Percentiles rank a stretch among this genome's conserved stretches.
These are phyloP conservation scores for Cucumis melo DNA, from an alignment of 306 rosid species.

Conservation along the genomic window DNA sequence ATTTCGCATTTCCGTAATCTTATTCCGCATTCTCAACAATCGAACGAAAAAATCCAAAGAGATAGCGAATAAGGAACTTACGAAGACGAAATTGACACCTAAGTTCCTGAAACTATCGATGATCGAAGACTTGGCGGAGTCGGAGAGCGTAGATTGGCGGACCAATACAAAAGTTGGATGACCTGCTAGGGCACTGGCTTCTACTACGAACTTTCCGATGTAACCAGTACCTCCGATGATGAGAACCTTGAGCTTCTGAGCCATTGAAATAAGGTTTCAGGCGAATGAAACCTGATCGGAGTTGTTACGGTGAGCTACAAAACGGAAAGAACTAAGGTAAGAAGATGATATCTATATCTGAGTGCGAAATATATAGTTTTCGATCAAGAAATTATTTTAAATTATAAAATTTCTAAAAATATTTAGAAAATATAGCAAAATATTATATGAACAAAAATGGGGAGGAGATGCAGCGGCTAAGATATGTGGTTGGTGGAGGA, in stretches of 20 bases:
- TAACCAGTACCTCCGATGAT: conserved; percentile 27
- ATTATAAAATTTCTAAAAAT: no score
- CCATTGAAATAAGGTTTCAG: background rate
- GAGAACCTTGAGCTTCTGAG: conserved; percentile 18
- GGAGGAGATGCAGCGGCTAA: no score
- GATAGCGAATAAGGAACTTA: background rate
- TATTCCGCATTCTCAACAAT: background rate
- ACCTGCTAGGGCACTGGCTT: conserved; percentile 27
- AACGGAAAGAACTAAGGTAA: background rate
- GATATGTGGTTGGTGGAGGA: no score
- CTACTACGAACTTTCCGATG: conserved; percentile 25
- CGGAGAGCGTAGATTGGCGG: conserved; percentile 16
- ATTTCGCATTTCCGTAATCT: background rate
- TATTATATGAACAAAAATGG: no score
- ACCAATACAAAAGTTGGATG: conserved; percentile 20
- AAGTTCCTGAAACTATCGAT: conserved; percentile 14
- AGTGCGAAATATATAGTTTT: no score
- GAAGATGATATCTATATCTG: no score
- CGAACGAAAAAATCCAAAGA: background rate
- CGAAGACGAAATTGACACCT: conserved; percentile 14
- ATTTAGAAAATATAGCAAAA: no score
- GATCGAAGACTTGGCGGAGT: conserved; percentile 14
- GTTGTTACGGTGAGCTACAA: background rate
- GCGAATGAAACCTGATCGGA: background rate
- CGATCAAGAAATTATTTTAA: no score